Percentiles rank a stretch among this genome's conserved stretches.
phyloP scores from a whole-genome alignment of 805 yeast genomes.

The Saturnispora ahearnii region DNA sequence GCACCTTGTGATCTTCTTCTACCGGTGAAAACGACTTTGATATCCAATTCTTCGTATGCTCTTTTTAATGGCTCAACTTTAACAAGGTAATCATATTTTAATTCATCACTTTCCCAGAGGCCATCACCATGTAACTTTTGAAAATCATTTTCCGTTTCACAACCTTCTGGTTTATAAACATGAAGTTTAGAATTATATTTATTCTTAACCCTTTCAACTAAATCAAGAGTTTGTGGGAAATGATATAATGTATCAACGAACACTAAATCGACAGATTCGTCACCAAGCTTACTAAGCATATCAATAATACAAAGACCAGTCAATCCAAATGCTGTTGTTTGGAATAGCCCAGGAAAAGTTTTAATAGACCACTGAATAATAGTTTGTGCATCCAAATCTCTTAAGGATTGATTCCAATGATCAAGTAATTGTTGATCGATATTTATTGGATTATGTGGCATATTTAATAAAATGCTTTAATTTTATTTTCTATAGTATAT shows the following conservation, averaged over 20 bases:
- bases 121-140: constrained; percentile 58
- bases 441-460: constrained; percentile 6
- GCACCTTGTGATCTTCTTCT: constrained; percentile 89
- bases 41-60: constrained; percentile 64
- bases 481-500: background rate
- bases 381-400: constrained; percentile 54
- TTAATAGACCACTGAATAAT: constrained; percentile 72
- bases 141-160: constrained; percentile 53
- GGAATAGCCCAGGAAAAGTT: constrained; percentile 77
- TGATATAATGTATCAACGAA: constrained; percentile 89
- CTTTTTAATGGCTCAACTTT: constrained; percentile 90
- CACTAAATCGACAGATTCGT: constrained; percentile 49
- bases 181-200: constrained; percentile 48
- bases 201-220: constrained; percentile 49
- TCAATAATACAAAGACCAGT: constrained; percentile 87
- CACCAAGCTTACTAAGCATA: constrained; percentile 51
- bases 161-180: constrained; percentile 57
- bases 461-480: background rate
- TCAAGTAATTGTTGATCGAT: constrained; percentile 37
- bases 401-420: constrained; percentile 56
- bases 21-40: constrained; percentile 87
- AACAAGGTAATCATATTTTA: constrained; percentile 72
- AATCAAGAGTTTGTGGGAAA: constrained; percentile 84
- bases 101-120: constrained; percentile 78
- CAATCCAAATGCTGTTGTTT: constrained; percentile 92